Base-by-base conservation (phyloP, 495 filamentous ascomycete species). In the Wilcoxina mikolae region DNA sequence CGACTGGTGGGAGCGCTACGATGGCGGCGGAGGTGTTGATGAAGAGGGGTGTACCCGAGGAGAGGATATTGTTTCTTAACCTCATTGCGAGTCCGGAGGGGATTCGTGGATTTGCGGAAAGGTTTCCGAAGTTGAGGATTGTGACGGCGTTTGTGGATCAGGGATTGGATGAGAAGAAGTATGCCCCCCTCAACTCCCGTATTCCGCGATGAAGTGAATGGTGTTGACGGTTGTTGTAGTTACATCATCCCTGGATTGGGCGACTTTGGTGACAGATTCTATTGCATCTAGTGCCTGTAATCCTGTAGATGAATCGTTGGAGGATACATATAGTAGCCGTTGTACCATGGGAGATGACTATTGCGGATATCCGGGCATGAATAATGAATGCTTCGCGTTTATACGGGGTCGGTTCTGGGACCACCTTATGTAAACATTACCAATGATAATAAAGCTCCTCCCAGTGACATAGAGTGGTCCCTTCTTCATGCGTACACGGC, bases 81-180 rank as follows among this genome's bases (percentile, higher is more conserved):
- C 71, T 98, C 35, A 94, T 98, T 62, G 91, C 91, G 15, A 95
- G 88, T 62, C 91, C 91, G 0, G 81, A 94, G 57, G 91, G 91
- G 12, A 84, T 94, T 61, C 78, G 77, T 51, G 86, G 82, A 58
- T 98, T 98, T 70, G 86, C 90, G 1, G 74, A 87, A 64, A 83
- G 81, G 56, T 95, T 91, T 65, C 91, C 91, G n/a, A 89, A 84
- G 61, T 72, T 95, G 47, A 75, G 90, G 52, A 84, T 96, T 17
- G 87, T 98, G 42, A 95, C 91, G n/a, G 86, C 91, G 15, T 98
- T 98, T 65, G 78, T 98, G 60, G 91, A 98, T 64, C 79, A 87
- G 71, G 91, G 91, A 15, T 73, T 98, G 33, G 83, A 98, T 68
- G 89, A 89, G 65, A 94, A 95, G 76, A 98, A 94, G 91, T 95